These are phyloP conservation scores for Nannizziopsis barbatae DNA, from an alignment of 2,329 filamentous ascomycete species.

Conservation along the genomic window DNA sequence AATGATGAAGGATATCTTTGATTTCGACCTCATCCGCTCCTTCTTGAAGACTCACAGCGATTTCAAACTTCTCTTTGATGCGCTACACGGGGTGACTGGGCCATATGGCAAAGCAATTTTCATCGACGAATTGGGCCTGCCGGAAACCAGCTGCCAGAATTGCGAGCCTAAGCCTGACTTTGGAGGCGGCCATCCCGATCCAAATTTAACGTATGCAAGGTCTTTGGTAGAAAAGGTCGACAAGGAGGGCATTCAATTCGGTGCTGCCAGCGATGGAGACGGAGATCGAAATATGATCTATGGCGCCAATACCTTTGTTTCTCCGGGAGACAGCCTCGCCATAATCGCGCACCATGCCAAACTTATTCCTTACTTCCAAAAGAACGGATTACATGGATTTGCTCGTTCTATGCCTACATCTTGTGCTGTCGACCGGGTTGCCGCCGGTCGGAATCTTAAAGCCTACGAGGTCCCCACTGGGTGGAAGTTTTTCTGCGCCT, in stretches of 20 bases:
- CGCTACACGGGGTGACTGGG: slow-evolving; percentile 85
- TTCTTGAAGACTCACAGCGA: slow-evolving; percentile 79
- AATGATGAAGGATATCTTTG: slow-evolving; percentile 98
- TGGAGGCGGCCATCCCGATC: slow-evolving; percentile 92
- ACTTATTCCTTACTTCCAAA: slow-evolving; percentile 96
- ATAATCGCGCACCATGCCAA: slow-evolving; percentile 97
- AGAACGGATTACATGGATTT: slow-evolving; percentile 88
- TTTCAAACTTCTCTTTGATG: slow-evolving; percentile 97
- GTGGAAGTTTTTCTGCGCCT: slow-evolving; percentile 98
- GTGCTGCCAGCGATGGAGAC: slow-evolving; percentile 90
- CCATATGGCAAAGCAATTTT: slow-evolving; percentile 94
- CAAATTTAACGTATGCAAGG: slow-evolving; percentile 93
- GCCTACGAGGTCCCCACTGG: slow-evolving; percentile 96
- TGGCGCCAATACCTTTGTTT: slow-evolving; percentile 90
- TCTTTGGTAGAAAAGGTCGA: slow-evolving; percentile 90
- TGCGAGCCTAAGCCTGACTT: slow-evolving; percentile 89
- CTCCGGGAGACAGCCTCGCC: slow-evolving; percentile 89
- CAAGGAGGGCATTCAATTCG: slow-evolving; percentile 83
- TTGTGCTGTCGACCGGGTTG: slow-evolving; percentile 87
- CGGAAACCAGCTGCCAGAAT: slow-evolving; percentile 71
- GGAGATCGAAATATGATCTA: slow-evolving; percentile 99
- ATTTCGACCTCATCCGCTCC: slow-evolving; percentile 88
- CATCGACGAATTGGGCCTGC: slow-evolving; percentile 78
- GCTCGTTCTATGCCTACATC: slow-evolving; percentile 97
- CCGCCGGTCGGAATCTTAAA: slow-evolving; percentile 81